Evolutionary conservation across 495 filamentous ascomycete genomes (phyloP), one percentile per base, ranked within the genome.

Genomic region (Copromyces sp.): DNA sequence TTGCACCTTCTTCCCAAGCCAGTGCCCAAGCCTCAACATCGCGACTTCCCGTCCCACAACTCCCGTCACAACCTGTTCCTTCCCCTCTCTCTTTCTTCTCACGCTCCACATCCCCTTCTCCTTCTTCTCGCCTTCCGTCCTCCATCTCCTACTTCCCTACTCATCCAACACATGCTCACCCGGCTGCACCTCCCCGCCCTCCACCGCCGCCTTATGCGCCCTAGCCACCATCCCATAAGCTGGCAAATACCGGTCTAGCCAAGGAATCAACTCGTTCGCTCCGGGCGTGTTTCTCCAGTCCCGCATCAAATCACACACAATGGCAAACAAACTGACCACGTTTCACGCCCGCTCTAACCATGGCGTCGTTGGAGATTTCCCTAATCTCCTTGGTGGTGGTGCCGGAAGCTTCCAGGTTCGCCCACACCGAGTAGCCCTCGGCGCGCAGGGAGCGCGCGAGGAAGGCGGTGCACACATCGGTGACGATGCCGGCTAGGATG

Each of bases 401-500:
- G 4, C 91, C 91, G 11, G 85, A 88, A 4, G 90, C 91, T 73
- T 94, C 91, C 61, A 89, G 86, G 82, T 93, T 93, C 75, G 91
- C 91, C 77, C 85, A 93, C 68, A 94, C 92, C n/a, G 87, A 86
- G 79, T 92, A 94, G 37, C 92, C 92, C 35, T 88, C 92, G 16
- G 87, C 86, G 41, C 89, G 82, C 3, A 94, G 87, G 0, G 90
- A 92, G 45, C 93, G 86, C 1, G 92, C 90, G 35, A 93, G 82
- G 84, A 94, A 94, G 4, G 90, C 80, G 8, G 91, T 92, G 88
- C 89, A 92, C 73, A 94, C 92, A 78, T 94, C 91, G 0, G 92
- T 94, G 0, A 88, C 87, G 72, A 94, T 93, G 14, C 92, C 92
- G 16, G 82, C 90, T 1, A 94, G 74, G 78, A 94, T 91, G 73